These are phyloP conservation scores for Peronospora destructor DNA, from an alignment of 352 stramenopile genomes.

Conservation along the genomic window DNA sequence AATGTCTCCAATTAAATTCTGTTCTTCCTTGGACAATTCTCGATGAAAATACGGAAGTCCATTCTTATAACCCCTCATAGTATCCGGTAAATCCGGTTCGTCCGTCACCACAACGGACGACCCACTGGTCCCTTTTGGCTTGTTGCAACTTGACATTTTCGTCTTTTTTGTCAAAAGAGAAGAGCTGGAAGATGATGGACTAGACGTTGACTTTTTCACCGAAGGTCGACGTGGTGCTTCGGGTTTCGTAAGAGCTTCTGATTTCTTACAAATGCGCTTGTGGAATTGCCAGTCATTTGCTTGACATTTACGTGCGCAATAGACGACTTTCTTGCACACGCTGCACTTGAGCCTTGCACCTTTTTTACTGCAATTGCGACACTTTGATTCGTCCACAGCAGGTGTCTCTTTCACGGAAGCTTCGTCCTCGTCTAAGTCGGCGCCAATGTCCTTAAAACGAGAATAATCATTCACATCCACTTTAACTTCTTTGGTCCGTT, in stretches of 20 bases:
- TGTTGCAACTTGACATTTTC: slow-evolving; percentile 5
- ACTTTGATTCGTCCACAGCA: slow-evolving; percentile 18
- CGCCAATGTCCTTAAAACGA: slow-evolving; percentile 74
- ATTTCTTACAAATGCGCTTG: slow-evolving; percentile 85
- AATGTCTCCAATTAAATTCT: slow-evolving; percentile 94
- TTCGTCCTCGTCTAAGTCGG: slow-evolving; percentile 35
- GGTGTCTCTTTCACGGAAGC: slow-evolving; percentile 4
- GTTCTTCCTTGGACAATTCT: slow-evolving; percentile 93
- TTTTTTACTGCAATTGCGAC: slow-evolving; percentile 71
- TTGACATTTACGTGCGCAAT: slow-evolving; percentile 75
- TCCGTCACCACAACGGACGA: slow-evolving; percentile 54
- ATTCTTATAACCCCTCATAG: slow-evolving; percentile 81
- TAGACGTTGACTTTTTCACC: slow-evolving; percentile 5
- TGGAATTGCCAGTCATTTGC: slow-evolving; percentile 82
- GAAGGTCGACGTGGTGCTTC: slow-evolving; percentile 25
- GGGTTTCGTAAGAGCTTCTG: slow-evolving; percentile 48
- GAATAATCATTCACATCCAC: slow-evolving; percentile 85
- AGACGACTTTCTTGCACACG: slow-evolving; percentile 80
- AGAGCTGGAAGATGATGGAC: slow-evolving; percentile 5
- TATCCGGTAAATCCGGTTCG: slow-evolving; percentile 50
- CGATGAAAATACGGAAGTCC: slow-evolving; percentile 94
- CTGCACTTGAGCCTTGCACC: slow-evolving; percentile 83
- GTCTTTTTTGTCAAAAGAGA: slow-evolving; percentile 17
- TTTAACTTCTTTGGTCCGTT: slow-evolving; percentile 54
- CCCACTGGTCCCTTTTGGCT: slow-evolving; percentile 13